Percentiles rank a stretch among this genome's conserved stretches.
These are phyloP conservation scores for Lodderomyces theae DNA, from an alignment of 1,139 yeast genomes.

Conservation along the genomic window DNA sequence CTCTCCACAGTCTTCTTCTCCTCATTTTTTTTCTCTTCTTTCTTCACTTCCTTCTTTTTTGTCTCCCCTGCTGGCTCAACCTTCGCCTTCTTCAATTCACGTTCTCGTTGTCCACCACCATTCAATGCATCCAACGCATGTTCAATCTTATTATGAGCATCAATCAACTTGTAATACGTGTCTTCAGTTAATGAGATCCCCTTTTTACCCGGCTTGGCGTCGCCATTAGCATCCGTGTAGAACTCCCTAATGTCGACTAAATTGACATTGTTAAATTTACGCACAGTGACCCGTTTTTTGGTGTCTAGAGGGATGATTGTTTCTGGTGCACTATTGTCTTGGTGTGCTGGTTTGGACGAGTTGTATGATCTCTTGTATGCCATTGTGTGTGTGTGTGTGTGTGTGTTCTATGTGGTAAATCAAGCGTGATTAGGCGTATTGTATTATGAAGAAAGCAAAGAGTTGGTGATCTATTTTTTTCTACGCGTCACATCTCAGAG, in stretches of 20 bases:
- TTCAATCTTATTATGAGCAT: constrained; percentile 52
- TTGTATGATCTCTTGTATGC: constrained; percentile 10
- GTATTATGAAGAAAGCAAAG: too few relatives aligned
- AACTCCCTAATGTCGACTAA: constrained; percentile 81
- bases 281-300: constrained; percentile 69
- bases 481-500: too few relatives aligned
- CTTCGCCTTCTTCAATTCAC: constrained; percentile 12
- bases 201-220: constrained; percentile 74
- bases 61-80: constrained; percentile 5
- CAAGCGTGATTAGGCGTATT: neutral
- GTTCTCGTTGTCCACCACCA: constrained; percentile 16
- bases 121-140: constrained; percentile 56
- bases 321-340: constrained; percentile 13
- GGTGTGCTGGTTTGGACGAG: neutral
- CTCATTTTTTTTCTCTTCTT: constrained; percentile 9
- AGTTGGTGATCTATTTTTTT: too few relatives aligned
- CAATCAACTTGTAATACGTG: constrained; percentile 58
- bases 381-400: constrained; percentile 5
- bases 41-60: constrained; percentile 8
- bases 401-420: neutral
- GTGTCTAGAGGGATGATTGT: constrained; percentile 45
- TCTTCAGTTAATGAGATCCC: constrained; percentile 79
- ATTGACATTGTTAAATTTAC: constrained; percentile 61
- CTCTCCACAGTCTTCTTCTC: constrained; percentile 10
- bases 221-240: constrained; percentile 60